These are phyloP conservation scores for Acanthamoeba castellanii DNA, from an alignment of 208 protist species.

Conservation along the genomic window DNA sequence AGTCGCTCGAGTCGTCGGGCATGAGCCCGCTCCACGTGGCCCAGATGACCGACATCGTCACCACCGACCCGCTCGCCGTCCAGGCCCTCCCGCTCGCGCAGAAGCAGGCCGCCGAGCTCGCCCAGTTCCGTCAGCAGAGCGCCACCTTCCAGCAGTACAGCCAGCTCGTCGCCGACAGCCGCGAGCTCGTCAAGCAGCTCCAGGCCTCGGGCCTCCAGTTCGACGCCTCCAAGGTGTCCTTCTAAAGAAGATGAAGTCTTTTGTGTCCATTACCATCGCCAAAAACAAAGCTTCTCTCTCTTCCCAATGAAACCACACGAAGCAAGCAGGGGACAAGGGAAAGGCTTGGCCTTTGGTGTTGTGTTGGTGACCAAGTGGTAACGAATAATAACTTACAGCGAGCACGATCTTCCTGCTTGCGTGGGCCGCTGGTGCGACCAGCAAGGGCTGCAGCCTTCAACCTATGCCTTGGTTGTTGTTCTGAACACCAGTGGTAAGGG, in stretches of 20 bases:
- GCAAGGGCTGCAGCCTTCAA: too few species aligned
- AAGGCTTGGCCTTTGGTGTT: too few species aligned
- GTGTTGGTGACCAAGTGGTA: too few species aligned
- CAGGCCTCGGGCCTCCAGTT: slow-evolving; percentile 20
- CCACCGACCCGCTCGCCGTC: slow-evolving; percentile 48
- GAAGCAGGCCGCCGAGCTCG: background rate
- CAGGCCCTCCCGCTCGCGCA: background rate
- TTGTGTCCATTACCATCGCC: too few species aligned
- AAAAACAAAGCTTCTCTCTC: too few species aligned
- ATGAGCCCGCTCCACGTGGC: slow-evolving; percentile 7
- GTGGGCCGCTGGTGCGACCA: too few species aligned
- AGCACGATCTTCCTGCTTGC: too few species aligned
- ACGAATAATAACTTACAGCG: too few species aligned
- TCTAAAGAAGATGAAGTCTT: background rate
- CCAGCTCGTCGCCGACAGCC: background rate
- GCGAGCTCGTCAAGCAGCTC: slow-evolving; percentile 61
- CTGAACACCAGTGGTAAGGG: too few species aligned
- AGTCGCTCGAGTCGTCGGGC: slow-evolving; percentile 11
- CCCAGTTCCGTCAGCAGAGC: background rate
- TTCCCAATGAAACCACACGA: too few species aligned
- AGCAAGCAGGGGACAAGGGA: too few species aligned
- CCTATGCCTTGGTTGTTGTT: too few species aligned
- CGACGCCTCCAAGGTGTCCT: slow-evolving; percentile 56
- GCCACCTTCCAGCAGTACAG: background rate
- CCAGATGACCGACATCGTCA: slow-evolving; percentile 58